Evolutionary conservation across 1,284 basidiomycete species (phyloP).

Genomic region (Cryptococcus wingfieldii): DNA sequence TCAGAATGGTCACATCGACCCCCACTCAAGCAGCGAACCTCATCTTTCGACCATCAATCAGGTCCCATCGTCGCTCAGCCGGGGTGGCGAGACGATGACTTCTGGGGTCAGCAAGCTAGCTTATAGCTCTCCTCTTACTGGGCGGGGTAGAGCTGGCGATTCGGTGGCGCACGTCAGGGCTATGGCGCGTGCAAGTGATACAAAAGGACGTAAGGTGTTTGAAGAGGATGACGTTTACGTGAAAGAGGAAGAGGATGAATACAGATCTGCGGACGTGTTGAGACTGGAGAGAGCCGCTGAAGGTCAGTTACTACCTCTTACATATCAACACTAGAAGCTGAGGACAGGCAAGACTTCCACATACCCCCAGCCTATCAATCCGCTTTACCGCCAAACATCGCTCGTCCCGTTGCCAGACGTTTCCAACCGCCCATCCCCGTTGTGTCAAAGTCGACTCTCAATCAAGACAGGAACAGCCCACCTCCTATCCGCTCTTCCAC

Average conservation of each 20-base stretch:
- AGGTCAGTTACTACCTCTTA: not conserved
- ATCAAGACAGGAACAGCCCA: not conserved
- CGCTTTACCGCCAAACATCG: not conserved
- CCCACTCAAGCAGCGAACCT: not conserved
- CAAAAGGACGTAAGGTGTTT: not conserved
- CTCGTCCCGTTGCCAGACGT: not conserved
- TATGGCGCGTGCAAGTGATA: no score
- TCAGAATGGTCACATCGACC: not conserved
- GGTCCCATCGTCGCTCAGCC: not conserved
- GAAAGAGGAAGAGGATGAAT: not conserved
- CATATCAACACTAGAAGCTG: not conserved
- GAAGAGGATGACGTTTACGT: not conserved
- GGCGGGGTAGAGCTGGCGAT: not conserved
- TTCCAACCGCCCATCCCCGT: not conserved
- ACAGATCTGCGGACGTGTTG: not conserved
- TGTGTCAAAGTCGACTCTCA: not conserved
- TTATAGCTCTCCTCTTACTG: conserved; percentile 24
- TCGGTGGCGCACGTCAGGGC: no score
- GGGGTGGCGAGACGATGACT: not conserved
- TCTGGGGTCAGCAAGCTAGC: conserved; percentile 13
- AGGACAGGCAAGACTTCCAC: not conserved
- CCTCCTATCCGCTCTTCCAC: not conserved
- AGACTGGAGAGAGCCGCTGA: conserved; percentile 1
- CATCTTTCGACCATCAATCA: conserved; percentile 14
- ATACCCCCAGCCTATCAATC: not conserved